Evolutionary conservation across 441 rosid genomes (phyloP), one percentile per base, ranked within the genome.

Genomic region (Gossypium davidsonii): DNA sequence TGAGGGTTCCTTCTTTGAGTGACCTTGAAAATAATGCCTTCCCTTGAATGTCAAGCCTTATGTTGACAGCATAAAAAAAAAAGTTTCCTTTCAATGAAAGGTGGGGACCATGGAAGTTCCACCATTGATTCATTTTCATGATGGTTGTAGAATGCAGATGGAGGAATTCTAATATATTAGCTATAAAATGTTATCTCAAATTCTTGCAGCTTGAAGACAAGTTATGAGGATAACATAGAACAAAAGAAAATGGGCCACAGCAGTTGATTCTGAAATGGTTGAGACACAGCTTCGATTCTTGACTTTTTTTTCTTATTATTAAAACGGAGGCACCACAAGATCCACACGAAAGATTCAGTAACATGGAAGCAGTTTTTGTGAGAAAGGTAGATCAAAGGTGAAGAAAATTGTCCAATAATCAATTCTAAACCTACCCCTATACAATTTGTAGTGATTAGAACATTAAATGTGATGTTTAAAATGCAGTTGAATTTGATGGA

Each of bases 331-430:
- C 44, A 73, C 73, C 71, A 37, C 70, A 39, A 25, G 20, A 58
- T 26, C 68, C 37, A 59, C 52, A 31, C 48, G 65, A 31, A 67
- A 77, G 76, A 69, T 73, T 77, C 62, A 63, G 59, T 44, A 63
- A 59, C 77, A 69, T 73, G 68, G 46, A 69, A 48, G 46, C 55
- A 55, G 15, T 20, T 69, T 1, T 49, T 20, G n/a, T 34, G 28
- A 31, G 77, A 63, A 21, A 46, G 68, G 62, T 23, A 78, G 72
- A 44, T 70, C 25, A 55, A 39, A 69, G 67, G 74, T 59, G 61
- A 69, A 34, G 59, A 67, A 67, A 49, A 31, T 51, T 51, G 26
- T 51, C 49, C 25, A 37, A 37, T 39, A 23, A 34, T 6, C 49
- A 3, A 9, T 25, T 34, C 67, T 62, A 62, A 28, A 44, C 37